A percentile compares a stretch with the other conserved stretches of the same genome.
phyloP scores from a whole-genome alignment of 345 rosid species.

The Corchorus capsularis region DNA sequence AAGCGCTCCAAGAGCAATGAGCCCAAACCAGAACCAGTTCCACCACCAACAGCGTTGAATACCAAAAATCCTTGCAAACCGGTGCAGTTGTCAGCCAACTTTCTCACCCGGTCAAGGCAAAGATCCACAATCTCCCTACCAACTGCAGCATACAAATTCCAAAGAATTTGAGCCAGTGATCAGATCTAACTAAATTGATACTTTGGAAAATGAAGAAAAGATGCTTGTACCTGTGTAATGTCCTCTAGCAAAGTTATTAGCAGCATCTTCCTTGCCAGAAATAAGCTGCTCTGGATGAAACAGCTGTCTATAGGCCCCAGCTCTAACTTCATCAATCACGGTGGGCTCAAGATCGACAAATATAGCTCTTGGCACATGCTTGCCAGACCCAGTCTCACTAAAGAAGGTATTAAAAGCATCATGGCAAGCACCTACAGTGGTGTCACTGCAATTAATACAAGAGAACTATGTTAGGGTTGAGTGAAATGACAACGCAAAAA shows the following conservation, averaged over 20 bases:
- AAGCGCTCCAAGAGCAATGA: conserved; percentile 78
- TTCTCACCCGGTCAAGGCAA: conserved; percentile 78
- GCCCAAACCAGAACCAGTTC: conserved; percentile 86
- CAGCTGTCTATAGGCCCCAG: conserved; percentile 76
- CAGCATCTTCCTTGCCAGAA: conserved; percentile 92
- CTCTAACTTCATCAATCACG: conserved; percentile 81
- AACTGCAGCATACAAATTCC: conserved; percentile 46
- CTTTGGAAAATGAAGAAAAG: conserved; percentile 7
- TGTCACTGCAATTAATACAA: conserved; percentile 54
- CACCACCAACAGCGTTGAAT: conserved; percentile 79
- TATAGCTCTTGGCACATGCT: conserved; percentile 87
- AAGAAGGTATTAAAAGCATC: conserved; percentile 94
- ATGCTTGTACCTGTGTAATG: conserved; percentile 68
- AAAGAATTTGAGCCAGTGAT: neutral
- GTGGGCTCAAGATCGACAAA: conserved; percentile 86
- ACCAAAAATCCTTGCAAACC: conserved; percentile 88
- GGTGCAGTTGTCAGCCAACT: conserved; percentile 83
- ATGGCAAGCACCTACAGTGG: conserved; percentile 49
- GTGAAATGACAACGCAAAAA: neutral
- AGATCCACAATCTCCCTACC: conserved; percentile 87
- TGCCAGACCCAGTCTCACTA: conserved; percentile 89
- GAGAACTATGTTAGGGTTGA: neutral
- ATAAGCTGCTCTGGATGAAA: conserved; percentile 95
- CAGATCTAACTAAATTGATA: conserved; percentile 1
- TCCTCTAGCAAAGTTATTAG: conserved; percentile 92